phyloP scores from a whole-genome alignment of 164 flowering plant genomes.

The Vitis cinerea region DNA sequence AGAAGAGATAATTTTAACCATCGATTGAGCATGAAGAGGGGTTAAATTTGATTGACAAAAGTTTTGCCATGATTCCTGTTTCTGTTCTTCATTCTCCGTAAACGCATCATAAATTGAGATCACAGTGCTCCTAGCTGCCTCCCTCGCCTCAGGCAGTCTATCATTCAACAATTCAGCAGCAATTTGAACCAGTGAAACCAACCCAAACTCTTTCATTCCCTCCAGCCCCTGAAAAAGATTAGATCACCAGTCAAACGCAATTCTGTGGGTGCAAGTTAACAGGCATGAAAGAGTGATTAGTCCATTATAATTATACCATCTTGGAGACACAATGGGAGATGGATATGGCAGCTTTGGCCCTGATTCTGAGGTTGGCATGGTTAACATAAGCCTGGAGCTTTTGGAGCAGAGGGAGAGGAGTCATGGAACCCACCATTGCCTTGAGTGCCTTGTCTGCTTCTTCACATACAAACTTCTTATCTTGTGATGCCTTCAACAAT shows the following conservation, averaged over 20 bases:
- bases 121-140: conserved; percentile 71
- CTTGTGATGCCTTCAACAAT: conserved; percentile 86
- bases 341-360: conserved; percentile 82
- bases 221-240: conserved; percentile 48
- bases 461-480: conserved; percentile 89
- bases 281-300: background rate
- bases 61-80: conserved; percentile 66
- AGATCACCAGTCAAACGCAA: background rate
- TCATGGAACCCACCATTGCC: conserved; percentile 56
- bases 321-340: conserved; percentile 66
- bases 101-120: conserved; percentile 36
- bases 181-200: conserved; percentile 45
- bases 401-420: conserved; percentile 63
- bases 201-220: conserved; percentile 67
- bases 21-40: conserved; percentile 66
- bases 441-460: conserved; percentile 74
- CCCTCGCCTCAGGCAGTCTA: conserved; percentile 87
- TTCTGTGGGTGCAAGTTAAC: background rate
- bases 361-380: conserved; percentile 63
- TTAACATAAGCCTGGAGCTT: conserved; percentile 54
- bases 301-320: conserved; percentile 50
- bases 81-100: conserved; percentile 44
- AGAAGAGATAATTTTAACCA: conserved; percentile 53
- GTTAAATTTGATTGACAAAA: conserved; percentile 66
- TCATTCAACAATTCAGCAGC: conserved; percentile 72